Conservation (phyloP, 2,329 filamentous ascomycete genomes). For the Curvularia sp. region DNA sequence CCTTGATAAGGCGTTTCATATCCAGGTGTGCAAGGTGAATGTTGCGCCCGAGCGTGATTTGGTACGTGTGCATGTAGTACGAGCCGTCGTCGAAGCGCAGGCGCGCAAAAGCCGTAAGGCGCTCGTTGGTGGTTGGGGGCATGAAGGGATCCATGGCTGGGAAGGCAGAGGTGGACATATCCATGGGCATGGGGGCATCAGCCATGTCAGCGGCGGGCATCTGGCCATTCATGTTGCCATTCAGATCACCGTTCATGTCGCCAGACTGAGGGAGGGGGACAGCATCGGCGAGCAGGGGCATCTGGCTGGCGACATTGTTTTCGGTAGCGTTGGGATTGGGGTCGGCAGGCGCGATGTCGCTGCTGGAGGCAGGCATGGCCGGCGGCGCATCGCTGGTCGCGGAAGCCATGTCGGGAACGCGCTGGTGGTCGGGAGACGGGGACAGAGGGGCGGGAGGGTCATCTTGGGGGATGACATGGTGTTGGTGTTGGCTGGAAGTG, state of each 20-base stretch:
- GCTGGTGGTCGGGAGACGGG: constrained; percentile 34
- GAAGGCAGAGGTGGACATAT: constrained; percentile 20
- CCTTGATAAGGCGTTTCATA: constrained; percentile 57
- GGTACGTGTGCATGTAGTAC: constrained; percentile 79
- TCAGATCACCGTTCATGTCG: background rate
- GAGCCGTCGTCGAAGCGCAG: constrained; percentile 77
- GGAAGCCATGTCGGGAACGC: constrained; percentile 17
- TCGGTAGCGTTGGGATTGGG: constrained; percentile 10
- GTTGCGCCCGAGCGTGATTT: constrained; percentile 76
- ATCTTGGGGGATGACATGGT: constrained; percentile 36
- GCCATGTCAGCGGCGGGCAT: background rate
- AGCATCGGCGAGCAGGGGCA: constrained; percentile 32
- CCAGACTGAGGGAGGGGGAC: constrained; percentile 28
- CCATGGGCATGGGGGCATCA: constrained; percentile 7
- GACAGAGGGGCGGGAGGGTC: constrained; percentile 27
- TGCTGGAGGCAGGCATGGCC: constrained; percentile 15
- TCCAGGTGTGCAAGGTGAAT: constrained; percentile 57
- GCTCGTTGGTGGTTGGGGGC: constrained; percentile 34
- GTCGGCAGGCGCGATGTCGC: constrained; percentile 25
- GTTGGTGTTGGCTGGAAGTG: constrained; percentile 28
- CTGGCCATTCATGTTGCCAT: constrained; percentile 3
- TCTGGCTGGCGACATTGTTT: constrained; percentile 14
- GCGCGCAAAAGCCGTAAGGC: constrained; percentile 67
- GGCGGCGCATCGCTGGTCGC: constrained; percentile 27
- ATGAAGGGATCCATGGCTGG: constrained; percentile 24